Base-by-base conservation (phyloP, 2,329 filamentous ascomycete genomes). In the Microdochium trichocladiopsis region DNA sequence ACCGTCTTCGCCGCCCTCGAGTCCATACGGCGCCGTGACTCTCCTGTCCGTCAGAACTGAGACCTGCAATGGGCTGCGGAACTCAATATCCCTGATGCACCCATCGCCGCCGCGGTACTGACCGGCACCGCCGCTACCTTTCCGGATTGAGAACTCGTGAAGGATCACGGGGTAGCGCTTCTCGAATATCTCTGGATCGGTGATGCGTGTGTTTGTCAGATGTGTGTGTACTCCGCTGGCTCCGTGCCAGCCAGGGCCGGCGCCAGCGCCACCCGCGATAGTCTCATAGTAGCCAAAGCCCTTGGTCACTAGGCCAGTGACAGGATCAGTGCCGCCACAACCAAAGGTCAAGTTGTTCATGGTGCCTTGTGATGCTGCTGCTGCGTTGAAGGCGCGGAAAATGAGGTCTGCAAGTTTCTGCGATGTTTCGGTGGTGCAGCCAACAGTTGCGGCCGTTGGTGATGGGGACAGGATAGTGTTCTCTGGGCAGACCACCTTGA, bases 11-110 rank as follows among this genome's bases (percentile, higher is more conserved):
- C 87, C 87, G 1, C 87, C 87, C 33, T 79, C 79, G 57, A 91
- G 73, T 1, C 87, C 87, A 55, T 90, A 90, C 0, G 87, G 87
- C 54, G 80, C 78, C 58, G 86, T 84, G 0, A 89, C 84, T 21
- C 87, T 70, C 25, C 87, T 66, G 67, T 91, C 87, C 21, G 79
- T 85, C 14, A 91, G 68, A 47, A 91, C 90, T 11, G 78, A 83
- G 25, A 86, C 84, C 60, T 86, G 82, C 2, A 90, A 77, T 0
- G 84, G 83, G 47, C 86, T 80, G 1, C 85, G 72, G 62, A 88
- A 88, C 64, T 90, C 86, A 56, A 90, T 87, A 56, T 89, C 86
- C 2, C 87, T 70, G 1, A 87, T 71, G 1, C 87, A 79, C 4
- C 87, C 86, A 57, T 88, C 79, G 1, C 87, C 87, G 11, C 86